Base-by-base conservation (phyloP, 1,139 yeast species). In the Geotrichum fermentans region DNA sequence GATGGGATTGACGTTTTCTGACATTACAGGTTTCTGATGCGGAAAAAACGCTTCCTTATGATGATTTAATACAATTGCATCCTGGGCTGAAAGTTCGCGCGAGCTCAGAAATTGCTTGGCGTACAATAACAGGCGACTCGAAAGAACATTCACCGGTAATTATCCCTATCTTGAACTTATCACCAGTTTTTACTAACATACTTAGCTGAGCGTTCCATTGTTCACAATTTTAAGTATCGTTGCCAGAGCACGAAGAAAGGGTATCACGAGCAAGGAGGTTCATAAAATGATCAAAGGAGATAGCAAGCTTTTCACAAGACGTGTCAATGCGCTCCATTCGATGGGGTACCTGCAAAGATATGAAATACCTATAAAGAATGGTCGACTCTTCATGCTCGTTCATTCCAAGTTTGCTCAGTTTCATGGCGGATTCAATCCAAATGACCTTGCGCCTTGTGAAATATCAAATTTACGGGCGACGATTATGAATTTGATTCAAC, bases 281-380 rank as follows among this genome's bases (percentile, higher is more conserved):
- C 13, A 32, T 4, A 41, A 22, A 13, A 17, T 7, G 10, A 41
- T 28, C 11, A 30, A 30, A 17, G 17, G 18, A 11, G 50, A 47
- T n/a, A 20, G 28, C 5, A 26, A 17, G 18, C 16, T 24, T 2
- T 21, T 47, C 13, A 37, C 40, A 6, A 35, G 33, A 42, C 22
- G 45, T 4, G 16, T 47, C 1, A 47, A 47, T 37, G 46, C 50
- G 3, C 50, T 47, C n/a, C 32, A 39, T 11, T 30, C 30, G 4
- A 26, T 47, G 14, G 45, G 42, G 2, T 30, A 33, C 11, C 20
- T 47, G 16, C 28, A 42, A 22, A 47, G 42, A 32, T 36, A 35
- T 37, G 36, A 29, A 16, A 29, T 37, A n/a, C 33, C 33, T 13
- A 28, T 21, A 3, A 26, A 38, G 18, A 11, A 16, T 6, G 41